Conservation (phyloP, 2,329 filamentous ascomycete species). For the Pseudocercospora vitis region DNA sequence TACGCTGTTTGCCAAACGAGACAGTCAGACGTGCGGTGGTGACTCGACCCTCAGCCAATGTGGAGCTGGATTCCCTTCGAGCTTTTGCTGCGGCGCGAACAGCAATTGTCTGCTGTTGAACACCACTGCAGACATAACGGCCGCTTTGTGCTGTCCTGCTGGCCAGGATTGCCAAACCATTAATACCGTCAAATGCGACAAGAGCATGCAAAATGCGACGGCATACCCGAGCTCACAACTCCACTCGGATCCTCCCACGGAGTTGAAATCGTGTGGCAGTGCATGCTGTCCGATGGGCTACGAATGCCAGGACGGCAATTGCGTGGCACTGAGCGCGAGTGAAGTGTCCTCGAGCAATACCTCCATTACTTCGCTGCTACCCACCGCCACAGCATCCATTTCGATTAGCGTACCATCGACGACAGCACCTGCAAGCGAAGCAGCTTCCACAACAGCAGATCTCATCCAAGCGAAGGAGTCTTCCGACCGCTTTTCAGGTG, state of each 20-base stretch:
- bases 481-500: slow-evolving; percentile 31
- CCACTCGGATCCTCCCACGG: slow-evolving; percentile 63
- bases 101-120: slow-evolving; percentile 60
- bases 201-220: slow-evolving; percentile 60
- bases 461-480: slow-evolving; percentile 10
- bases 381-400: slow-evolving; percentile 13
- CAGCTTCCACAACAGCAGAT: slow-evolving; percentile 12
- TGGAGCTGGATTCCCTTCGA: slow-evolving; percentile 55
- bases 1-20: slow-evolving; percentile 27
- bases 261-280: slow-evolving; percentile 58
- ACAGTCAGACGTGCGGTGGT: slow-evolving; percentile 51
- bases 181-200: slow-evolving; percentile 63
- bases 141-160: slow-evolving; percentile 68
- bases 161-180: slow-evolving; percentile 61
- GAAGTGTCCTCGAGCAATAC: slow-evolving; percentile 9
- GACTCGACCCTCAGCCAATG: slow-evolving; percentile 54
- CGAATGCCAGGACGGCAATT: slow-evolving; percentile 62
- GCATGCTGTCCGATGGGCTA: slow-evolving; percentile 74
- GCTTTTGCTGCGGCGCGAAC: slow-evolving; percentile 65
- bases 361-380: slow-evolving; percentile 1
- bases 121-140: slow-evolving; percentile 64
- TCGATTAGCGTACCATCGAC: slow-evolving; percentile 35
- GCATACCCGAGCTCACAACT: slow-evolving; percentile 59
- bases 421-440: slow-evolving; percentile 41
- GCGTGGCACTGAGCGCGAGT: slow-evolving; percentile 42